Evolutionary conservation across 1,284 basidiomycete species (phyloP).

Genomic region (Rhodotorula sp.): DNA sequence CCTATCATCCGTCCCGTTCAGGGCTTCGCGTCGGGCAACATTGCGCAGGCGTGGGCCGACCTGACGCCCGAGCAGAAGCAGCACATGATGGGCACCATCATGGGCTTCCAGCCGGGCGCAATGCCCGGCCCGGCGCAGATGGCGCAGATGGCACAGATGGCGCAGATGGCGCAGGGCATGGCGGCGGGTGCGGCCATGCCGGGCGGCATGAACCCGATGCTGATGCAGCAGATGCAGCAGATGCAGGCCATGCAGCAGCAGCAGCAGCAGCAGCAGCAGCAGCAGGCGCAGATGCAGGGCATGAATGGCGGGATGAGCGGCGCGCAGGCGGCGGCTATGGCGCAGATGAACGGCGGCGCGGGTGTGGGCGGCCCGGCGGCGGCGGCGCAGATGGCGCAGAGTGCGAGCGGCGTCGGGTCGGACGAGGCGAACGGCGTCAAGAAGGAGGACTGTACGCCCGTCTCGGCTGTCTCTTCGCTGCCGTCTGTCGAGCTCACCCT

Average conservation of each 20-base stretch:
- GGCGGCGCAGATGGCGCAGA: not conserved
- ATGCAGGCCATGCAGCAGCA: slow-evolving; percentile 5
- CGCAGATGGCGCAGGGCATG: slow-evolving; percentile 4
- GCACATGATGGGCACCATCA: slow-evolving; percentile 46
- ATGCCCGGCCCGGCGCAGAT: slow-evolving; percentile 25
- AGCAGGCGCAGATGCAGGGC: slow-evolving; percentile 4
- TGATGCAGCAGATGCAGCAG: slow-evolving; percentile 6
- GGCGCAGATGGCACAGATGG: slow-evolving; percentile 24
- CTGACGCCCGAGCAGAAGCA: slow-evolving; percentile 45
- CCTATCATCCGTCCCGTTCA: not conserved
- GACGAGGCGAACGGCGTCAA: not conserved
- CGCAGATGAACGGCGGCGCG: not conserved
- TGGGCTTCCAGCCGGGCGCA: slow-evolving; percentile 38
- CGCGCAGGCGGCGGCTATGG: not conserved
- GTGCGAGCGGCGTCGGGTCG: not conserved
- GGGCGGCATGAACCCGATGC: not conserved
- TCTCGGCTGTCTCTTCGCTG: not conserved
- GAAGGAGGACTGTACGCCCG: slow-evolving; percentile 10
- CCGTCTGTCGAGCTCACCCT: not conserved
- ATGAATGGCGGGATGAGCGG: slow-evolving; percentile 1
- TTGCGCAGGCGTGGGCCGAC: slow-evolving; percentile 66
- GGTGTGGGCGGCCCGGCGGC: not conserved
- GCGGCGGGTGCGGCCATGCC: not conserved
- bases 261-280: slow-evolving; percentile 7
- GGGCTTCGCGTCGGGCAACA: slow-evolving; percentile 61